Conservation (phyloP, 805 yeast species). For the Saccharomycopsis oosterbeekiorum region DNA sequence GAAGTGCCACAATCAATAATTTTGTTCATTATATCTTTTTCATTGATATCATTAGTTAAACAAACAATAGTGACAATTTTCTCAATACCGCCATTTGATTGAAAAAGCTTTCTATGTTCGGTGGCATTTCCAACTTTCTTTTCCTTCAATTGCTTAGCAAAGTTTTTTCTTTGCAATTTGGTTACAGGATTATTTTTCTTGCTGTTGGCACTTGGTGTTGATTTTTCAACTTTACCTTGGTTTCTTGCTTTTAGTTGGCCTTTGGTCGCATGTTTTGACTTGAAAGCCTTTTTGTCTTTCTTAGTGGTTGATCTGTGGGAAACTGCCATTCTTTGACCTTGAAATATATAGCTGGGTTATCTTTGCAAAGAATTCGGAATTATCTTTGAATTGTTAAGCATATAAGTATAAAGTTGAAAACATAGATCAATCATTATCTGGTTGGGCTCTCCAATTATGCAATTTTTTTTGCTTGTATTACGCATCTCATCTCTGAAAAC, state of each 20-base stretch:
- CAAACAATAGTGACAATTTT: slow-evolving; percentile 76
- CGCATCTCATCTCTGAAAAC: too few species aligned
- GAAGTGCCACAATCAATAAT: slow-evolving; percentile 32
- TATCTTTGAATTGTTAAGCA: too few species aligned
- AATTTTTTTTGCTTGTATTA: too few species aligned
- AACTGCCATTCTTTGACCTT: not conserved
- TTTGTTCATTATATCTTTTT: slow-evolving; percentile 34
- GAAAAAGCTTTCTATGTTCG: slow-evolving; percentile 60
- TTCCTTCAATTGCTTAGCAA: slow-evolving; percentile 65
- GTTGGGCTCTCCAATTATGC: too few species aligned
- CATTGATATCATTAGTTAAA: slow-evolving; percentile 59
- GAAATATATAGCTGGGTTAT: too few species aligned
- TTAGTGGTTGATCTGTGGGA: slow-evolving; percentile 80
- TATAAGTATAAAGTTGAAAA: too few species aligned
- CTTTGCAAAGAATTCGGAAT: too few species aligned
- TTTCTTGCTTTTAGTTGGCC: slow-evolving; percentile 69
- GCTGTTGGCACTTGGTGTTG: slow-evolving; percentile 23
- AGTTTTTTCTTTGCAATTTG: slow-evolving; percentile 66
- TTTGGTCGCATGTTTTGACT: slow-evolving; percentile 84
- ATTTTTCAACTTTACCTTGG: slow-evolving; percentile 84
- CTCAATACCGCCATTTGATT: slow-evolving; percentile 71
- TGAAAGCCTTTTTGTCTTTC: slow-evolving; percentile 81
- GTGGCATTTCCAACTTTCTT: slow-evolving; percentile 56
- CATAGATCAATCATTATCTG: too few species aligned
- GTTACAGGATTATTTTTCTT: slow-evolving; percentile 28